Evolutionary conservation across 768 basidiomycete genomes (phyloP).

Genomic region (Phylloporus arenicola): DNA sequence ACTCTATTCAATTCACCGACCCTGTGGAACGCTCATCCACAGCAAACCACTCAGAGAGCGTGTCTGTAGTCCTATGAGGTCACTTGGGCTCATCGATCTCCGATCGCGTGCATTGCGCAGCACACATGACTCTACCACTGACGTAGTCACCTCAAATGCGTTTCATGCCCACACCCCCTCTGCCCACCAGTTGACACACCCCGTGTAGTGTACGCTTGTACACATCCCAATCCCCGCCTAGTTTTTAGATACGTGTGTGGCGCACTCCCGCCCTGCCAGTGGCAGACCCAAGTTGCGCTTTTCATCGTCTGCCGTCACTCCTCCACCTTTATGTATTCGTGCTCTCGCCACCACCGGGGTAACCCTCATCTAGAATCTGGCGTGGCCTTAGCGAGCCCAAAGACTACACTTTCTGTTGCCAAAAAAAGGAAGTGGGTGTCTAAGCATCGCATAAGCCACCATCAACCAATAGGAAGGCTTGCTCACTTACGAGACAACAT

Average conservation of each 20-base stretch:
- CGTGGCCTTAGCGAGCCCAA: too few relatives aligned
- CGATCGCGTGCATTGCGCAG: conserved; percentile 6
- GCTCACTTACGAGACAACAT: too few relatives aligned
- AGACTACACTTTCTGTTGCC: too few relatives aligned
- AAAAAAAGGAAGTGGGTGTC: too few relatives aligned
- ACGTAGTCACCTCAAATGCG: conserved; percentile 13
- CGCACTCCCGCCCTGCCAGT: neutral
- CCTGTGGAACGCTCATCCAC: neutral
- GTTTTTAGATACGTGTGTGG: neutral
- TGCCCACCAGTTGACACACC: too few relatives aligned
- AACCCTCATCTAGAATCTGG: too few relatives aligned
- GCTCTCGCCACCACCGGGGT: neutral
- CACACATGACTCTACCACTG: conserved; percentile 7
- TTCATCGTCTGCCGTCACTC: too few relatives aligned
- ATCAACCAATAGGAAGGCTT: too few relatives aligned
- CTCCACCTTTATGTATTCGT: neutral
- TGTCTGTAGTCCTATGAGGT: neutral
- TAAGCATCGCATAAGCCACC: too few relatives aligned
- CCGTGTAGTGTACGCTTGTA: too few relatives aligned
- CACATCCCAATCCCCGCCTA: neutral
- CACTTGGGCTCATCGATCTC: conserved; percentile 3
- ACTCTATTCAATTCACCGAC: conserved; percentile 14
- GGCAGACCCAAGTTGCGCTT: too few relatives aligned
- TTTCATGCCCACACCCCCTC: conserved; percentile 25
- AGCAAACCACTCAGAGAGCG: neutral